Evolutionary conservation across 805 yeast species (phyloP).

Genomic region (Candida ortonii): DNA sequence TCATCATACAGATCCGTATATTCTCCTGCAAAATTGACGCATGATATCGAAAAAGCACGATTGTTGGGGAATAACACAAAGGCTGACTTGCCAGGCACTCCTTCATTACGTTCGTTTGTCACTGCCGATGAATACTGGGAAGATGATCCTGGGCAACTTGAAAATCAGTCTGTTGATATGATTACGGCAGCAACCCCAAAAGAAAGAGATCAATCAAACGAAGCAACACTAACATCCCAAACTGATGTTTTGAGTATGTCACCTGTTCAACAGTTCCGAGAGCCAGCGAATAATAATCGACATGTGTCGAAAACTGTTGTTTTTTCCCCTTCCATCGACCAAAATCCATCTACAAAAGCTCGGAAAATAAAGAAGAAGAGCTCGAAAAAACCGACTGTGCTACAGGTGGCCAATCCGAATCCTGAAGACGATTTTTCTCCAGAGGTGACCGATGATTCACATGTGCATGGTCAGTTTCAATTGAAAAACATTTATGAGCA

Average conservation of each 20-base stretch:
- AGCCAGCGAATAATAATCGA: too few species aligned
- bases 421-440: constrained; percentile 9
- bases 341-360: constrained; percentile 1
- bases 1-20: too few species aligned
- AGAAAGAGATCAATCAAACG: constrained; percentile 4
- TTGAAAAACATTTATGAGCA: constrained; percentile 14
- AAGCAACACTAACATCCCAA: constrained; percentile 5
- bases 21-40: constrained; percentile 9
- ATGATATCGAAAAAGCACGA: constrained; percentile 17
- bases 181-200: too few species aligned
- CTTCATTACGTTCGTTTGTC: constrained; percentile 23
- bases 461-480: constrained; percentile 9
- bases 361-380: neutral
- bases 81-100: constrained; percentile 3
- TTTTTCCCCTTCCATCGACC: constrained; percentile 14
- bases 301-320: constrained; percentile 17
- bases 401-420: constrained; percentile 12
- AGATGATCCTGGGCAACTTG: neutral
- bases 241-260: constrained; percentile 1
- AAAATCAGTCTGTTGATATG: too few species aligned
- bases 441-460: neutral
- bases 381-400: constrained; percentile 1
- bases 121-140: constrained; percentile 22
- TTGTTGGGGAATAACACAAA: constrained; percentile 5
- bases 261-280: constrained; percentile 1